phyloP scores from a whole-genome alignment of 306 rosid species.

The Lithocarpus polystachyus region DNA sequence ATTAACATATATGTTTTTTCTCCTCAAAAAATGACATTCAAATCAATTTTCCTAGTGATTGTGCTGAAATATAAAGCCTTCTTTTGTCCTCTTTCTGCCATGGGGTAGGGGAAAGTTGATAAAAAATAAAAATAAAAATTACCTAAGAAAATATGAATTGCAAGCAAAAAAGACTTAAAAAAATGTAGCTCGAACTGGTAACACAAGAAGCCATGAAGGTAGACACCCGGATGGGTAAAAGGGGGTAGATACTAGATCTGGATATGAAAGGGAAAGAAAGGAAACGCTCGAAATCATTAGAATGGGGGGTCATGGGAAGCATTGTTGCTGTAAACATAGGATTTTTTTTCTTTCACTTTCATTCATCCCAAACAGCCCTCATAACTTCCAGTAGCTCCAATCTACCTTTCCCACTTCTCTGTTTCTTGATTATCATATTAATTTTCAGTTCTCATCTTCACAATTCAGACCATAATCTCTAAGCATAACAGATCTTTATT shows the following conservation, averaged over 20 bases:
- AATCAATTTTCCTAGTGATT: too few relatives aligned
- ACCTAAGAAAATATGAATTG: not conserved
- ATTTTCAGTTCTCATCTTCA: too few relatives aligned
- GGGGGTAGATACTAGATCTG: not conserved
- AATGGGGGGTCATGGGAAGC: constrained; percentile 54
- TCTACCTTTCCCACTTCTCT: constrained; percentile 47
- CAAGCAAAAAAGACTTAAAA: not conserved
- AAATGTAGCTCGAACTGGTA: not conserved
- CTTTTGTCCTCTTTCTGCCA: too few relatives aligned
- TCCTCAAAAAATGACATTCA: too few relatives aligned
- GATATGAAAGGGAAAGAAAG: constrained; percentile 42
- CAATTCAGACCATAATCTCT: too few relatives aligned
- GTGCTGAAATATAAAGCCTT: too few relatives aligned
- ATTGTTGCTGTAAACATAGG: not conserved
- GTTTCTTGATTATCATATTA: not conserved
- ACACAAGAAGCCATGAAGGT: not conserved
- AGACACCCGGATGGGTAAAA: not conserved
- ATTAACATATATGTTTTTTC: too few relatives aligned
- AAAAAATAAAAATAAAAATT: too few relatives aligned
- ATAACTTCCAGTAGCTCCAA: constrained; percentile 35
- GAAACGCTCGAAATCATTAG: constrained; percentile 44
- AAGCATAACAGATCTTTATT: too few relatives aligned
- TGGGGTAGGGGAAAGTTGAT: too few relatives aligned
- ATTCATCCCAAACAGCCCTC: constrained; percentile 50
- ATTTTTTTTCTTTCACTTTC: not conserved